phyloP scores from a whole-genome alignment of 371 early-diverging fungal genomes.

The Mucor saturninus region DNA sequence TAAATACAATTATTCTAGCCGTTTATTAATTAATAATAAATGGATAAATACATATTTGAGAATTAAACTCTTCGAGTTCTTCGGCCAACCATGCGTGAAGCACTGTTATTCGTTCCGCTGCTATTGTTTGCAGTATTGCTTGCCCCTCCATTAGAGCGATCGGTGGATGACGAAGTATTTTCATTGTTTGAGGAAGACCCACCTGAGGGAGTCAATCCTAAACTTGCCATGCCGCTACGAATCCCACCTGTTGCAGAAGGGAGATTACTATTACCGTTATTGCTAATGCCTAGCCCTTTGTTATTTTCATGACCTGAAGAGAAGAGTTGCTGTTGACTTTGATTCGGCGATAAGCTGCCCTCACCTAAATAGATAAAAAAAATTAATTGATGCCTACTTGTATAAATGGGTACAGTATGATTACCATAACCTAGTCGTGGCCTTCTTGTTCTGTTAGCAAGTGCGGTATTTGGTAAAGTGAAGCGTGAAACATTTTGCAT shows the following conservation, averaged over 20 bases:
- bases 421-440: slow-evolving; percentile 20
- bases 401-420: neutral
- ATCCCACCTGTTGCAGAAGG: slow-evolving; percentile 17
- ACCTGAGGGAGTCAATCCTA: slow-evolving; percentile 15
- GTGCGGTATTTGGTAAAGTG: neutral
- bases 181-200: slow-evolving; percentile 8
- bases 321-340: slow-evolving; percentile 7
- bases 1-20: too few relatives aligned
- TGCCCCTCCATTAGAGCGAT: neutral
- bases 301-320: slow-evolving; percentile 5
- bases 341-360: neutral
- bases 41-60: neutral
- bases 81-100: slow-evolving; percentile 5
- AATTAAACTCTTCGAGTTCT: slow-evolving; percentile 20
- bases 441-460: slow-evolving; percentile 16
- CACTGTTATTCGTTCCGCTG: neutral
- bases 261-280: neutral
- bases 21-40: too few relatives aligned
- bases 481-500: slow-evolving; percentile 24
- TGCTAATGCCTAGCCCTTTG: slow-evolving; percentile 21
- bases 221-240: slow-evolving; percentile 29
- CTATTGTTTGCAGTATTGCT: neutral
- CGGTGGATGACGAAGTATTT: neutral
- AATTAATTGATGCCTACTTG: too few relatives aligned
- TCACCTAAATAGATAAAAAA: neutral